Evolutionary conservation across 2,329 filamentous ascomycete species (phyloP), one percentile per base, ranked within the genome.

Genomic region (Camillea tinctor): DNA sequence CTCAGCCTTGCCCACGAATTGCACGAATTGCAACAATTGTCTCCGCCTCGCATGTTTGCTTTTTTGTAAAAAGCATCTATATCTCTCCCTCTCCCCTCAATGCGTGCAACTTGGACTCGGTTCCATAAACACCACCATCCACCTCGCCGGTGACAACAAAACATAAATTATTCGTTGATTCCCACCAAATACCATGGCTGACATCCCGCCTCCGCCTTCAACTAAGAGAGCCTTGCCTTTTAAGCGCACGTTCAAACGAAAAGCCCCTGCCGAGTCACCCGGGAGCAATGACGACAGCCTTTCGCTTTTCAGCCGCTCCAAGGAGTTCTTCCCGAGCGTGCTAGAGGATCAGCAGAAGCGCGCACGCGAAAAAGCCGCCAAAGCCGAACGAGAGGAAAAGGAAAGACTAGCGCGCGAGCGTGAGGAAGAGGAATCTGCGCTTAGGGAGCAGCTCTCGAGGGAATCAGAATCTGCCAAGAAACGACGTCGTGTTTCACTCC

Each of bases 231-330:
- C 77, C 67, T 76, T 83, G 1, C 81, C 80, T 0, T 83, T 83
- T 70, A 83, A 83, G 62, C 79, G 79, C 13, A 82, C 80, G 1
- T 79, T 75, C 20, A 70, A 78, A 63, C 77, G 75, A 52, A 68
- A 69, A 50, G 56, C 60, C 9, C 67, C 71, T 1, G 64, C 63
- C 22, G 69, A 74, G 1, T 71, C 68, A n/a, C 58, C 68, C 59
- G 56, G 52, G 55, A 68, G 72, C 17, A 72, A 78, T 48, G 75
- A 73, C 24, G 75, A 78, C 55, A 71, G 70, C 2, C 74, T 86
- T 11, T 74, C 74, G 1, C 72, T 86, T 5, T 86, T 86, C 63
- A 76, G 78, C 50, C 80, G 81, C 4, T 76, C 80, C 13, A 80
- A 79, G 62, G 76, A 80, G 59, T 82, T 84, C 68, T 82, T 80